These are phyloP conservation scores for Didymellaceae sp. DNA, from an alignment of 2,329 filamentous ascomycete species.

Conservation along the genomic window DNA sequence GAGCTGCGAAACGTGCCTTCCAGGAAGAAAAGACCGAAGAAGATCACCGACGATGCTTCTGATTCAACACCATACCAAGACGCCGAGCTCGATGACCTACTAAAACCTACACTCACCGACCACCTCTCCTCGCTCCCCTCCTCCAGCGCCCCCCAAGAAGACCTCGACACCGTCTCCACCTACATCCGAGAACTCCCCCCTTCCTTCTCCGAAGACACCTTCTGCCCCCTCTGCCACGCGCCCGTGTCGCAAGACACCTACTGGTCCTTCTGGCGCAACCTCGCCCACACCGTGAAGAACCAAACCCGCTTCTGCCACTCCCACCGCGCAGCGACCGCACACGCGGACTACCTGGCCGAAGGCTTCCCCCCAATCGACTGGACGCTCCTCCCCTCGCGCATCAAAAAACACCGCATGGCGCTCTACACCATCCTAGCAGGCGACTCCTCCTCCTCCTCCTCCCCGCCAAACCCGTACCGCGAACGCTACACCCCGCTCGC, in stretches of 20 bases:
- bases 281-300: slow-evolving; percentile 54
- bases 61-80: background rate
- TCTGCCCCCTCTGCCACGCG: slow-evolving; percentile 72
- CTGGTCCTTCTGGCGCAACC: slow-evolving; percentile 48
- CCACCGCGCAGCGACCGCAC: slow-evolving; percentile 42
- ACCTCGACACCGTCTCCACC: slow-evolving; percentile 22
- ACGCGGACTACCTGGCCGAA: slow-evolving; percentile 56
- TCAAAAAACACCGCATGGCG: slow-evolving; percentile 61
- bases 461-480: too few species aligned
- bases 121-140: slow-evolving; percentile 24
- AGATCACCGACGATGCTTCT: background rate
- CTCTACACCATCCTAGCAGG: slow-evolving; percentile 68
- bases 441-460: slow-evolving; percentile 19
- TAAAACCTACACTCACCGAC: slow-evolving; percentile 19
- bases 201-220: slow-evolving; percentile 26
- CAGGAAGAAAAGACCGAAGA: background rate
- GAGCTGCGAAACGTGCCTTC: slow-evolving; percentile 2
- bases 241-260: slow-evolving; percentile 63
- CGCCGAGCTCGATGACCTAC: background rate
- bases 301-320: slow-evolving; percentile 54
- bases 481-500: slow-evolving; percentile 31
- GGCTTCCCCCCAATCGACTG: slow-evolving; percentile 56
- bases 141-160: slow-evolving; percentile 25
- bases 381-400: slow-evolving; percentile 64
- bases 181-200: slow-evolving; percentile 27